Evolutionary conservation across 345 rosid genomes (phyloP).

Genomic region (Diplotaxis tenuifolia): DNA sequence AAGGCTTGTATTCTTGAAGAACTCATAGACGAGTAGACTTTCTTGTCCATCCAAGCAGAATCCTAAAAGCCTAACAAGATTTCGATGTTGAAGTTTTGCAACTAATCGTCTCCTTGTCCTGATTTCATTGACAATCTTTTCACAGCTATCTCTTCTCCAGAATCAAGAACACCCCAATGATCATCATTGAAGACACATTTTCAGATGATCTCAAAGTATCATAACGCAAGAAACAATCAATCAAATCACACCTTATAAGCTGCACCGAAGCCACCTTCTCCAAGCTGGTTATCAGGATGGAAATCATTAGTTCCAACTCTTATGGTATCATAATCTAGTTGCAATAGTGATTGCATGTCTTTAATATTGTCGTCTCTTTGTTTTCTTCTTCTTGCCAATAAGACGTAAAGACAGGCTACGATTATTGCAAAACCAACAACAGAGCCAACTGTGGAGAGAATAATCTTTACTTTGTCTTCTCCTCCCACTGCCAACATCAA

Average conservation of each 20-base stretch:
- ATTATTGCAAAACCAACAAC: conserved; percentile 11
- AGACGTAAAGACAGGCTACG: conserved; percentile 1
- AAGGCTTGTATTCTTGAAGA: conserved; percentile 44
- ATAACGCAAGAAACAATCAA: neutral
- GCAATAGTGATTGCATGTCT: too few relatives aligned
- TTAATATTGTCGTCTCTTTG: too few relatives aligned
- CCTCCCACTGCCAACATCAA: neutral
- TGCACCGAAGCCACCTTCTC: too few relatives aligned
- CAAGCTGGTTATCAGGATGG: too few relatives aligned
- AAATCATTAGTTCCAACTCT: too few relatives aligned
- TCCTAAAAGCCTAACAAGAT: too few relatives aligned
- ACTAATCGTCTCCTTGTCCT: conserved; percentile 41
- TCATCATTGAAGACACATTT: neutral
- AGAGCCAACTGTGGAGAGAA: neutral
- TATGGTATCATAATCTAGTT: too few relatives aligned
- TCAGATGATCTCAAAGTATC: neutral
- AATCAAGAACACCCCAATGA: conserved; percentile 45
- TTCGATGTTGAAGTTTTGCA: conserved; percentile 53
- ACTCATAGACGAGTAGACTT: conserved; percentile 45
- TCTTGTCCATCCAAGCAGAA: conserved; percentile 38
- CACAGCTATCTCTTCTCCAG: conserved; percentile 45
- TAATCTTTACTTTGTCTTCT: neutral
- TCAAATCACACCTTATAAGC: too few relatives aligned
- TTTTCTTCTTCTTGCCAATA: conserved; percentile 18
- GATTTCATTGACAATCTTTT: conserved; percentile 45